A percentile compares a stretch with the other conserved stretches of the same genome.
Evolutionary conservation across 176 grass and related monocot species (phyloP).

Genomic region (Echinochloa phyllopogon): DNA sequence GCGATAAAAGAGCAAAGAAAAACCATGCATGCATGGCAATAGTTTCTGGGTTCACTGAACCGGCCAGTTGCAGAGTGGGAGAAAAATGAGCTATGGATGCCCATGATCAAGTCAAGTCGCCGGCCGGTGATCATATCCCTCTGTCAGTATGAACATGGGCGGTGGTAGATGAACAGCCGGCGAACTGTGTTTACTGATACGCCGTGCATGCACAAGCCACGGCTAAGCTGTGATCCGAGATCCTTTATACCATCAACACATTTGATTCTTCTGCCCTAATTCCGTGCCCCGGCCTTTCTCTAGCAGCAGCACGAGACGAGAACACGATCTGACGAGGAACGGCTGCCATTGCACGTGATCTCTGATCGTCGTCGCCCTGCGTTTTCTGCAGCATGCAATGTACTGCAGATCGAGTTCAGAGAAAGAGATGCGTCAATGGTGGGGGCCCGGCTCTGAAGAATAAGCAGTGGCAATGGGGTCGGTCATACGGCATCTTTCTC

Average conservation of each 20-base stretch:
- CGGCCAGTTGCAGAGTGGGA: neutral
- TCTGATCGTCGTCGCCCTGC: neutral
- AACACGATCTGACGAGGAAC: neutral
- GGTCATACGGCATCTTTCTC: constrained; percentile 6
- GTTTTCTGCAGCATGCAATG: neutral
- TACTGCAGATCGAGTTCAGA: neutral
- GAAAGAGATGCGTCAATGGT: neutral
- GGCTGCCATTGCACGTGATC: constrained; percentile 22
- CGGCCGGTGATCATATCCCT: neutral
- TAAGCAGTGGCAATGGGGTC: neutral
- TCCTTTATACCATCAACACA: neutral
- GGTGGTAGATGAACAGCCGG: neutral
- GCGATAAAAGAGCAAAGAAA: neutral
- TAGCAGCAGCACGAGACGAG: neutral
- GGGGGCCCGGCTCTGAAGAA: neutral
- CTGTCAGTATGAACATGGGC: neutral
- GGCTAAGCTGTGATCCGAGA: neutral
- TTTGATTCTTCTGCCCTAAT: neutral
- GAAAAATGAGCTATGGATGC: neutral
- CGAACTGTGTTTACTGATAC: neutral
- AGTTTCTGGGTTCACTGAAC: neutral
- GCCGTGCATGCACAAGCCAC: neutral
- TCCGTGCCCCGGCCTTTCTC: neutral
- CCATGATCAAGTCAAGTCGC: neutral
- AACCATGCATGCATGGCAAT: neutral